phyloP scores from a whole-genome alignment of 2,329 filamentous ascomycete genomes.

The Magnaporthiopsis poae region DNA sequence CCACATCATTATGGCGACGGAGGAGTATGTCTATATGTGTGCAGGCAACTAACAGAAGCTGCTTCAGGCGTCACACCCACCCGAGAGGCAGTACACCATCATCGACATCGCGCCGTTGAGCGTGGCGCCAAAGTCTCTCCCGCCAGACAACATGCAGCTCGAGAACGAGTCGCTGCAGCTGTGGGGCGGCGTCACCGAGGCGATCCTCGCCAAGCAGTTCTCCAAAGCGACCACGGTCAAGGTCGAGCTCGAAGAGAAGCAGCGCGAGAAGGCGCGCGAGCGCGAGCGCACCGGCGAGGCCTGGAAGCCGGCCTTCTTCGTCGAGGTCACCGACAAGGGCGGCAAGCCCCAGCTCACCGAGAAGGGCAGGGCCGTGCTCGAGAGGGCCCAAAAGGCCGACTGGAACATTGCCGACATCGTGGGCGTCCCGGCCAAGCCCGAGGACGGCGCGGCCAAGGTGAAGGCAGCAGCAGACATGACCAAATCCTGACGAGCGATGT shows the following conservation, averaged over 20 bases:
- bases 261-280: slow-evolving; percentile 74
- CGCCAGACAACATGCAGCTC: slow-evolving; percentile 67
- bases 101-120: slow-evolving; percentile 79
- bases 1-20: background rate
- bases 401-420: slow-evolving; percentile 30
- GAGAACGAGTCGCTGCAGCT: slow-evolving; percentile 81
- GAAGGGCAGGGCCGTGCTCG: slow-evolving; percentile 40
- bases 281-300: slow-evolving; percentile 58
- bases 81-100: slow-evolving; percentile 60
- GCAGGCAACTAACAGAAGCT: slow-evolving; percentile 6
- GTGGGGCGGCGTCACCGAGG: slow-evolving; percentile 79
- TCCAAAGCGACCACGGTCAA: slow-evolving; percentile 76
- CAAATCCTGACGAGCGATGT: background rate
- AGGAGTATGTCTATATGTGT: background rate
- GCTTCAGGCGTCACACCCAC: slow-evolving; percentile 33
- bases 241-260: slow-evolving; percentile 80
- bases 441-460: background rate
- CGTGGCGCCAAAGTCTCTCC: slow-evolving; percentile 68
- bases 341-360: slow-evolving; percentile 47
- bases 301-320: slow-evolving; percentile 87
- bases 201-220: slow-evolving; percentile 76
- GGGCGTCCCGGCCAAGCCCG: slow-evolving; percentile 9
- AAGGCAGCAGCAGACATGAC: background rate
- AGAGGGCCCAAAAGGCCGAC: slow-evolving; percentile 42
- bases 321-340: slow-evolving; percentile 43